Conservation (phyloP, 2,329 filamentous ascomycete genomes). For the Stagonosporopsis chrysanthemi region DNA sequence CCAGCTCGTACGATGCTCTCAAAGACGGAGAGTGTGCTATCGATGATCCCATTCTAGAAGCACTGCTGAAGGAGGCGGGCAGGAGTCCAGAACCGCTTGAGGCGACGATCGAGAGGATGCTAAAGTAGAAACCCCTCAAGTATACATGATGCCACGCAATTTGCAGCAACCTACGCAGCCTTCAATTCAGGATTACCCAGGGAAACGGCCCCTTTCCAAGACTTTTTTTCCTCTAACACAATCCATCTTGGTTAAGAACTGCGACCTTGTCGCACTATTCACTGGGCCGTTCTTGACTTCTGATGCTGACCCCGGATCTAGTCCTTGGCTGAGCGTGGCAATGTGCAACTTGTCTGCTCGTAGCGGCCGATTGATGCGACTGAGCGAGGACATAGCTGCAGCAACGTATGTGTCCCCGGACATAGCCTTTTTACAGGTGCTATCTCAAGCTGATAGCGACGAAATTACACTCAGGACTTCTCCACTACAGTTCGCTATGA, state of each 20-base stretch:
- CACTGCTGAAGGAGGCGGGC: constrained; percentile 46
- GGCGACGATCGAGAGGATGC: constrained; percentile 53
- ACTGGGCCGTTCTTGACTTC: background rate
- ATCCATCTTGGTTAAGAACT: background rate
- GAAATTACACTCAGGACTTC: too few species aligned
- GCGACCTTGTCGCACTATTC: background rate
- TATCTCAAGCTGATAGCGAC: too few species aligned
- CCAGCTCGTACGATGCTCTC: constrained; percentile 55
- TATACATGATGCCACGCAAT: too few species aligned
- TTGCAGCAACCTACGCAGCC: too few species aligned
- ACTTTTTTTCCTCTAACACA: background rate
- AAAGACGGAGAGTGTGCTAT: constrained; percentile 53
- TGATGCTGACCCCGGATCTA: background rate
- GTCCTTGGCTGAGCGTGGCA: background rate
- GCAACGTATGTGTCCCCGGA: too few species aligned
- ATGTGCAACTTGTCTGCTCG: too few species aligned
- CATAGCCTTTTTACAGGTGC: too few species aligned
- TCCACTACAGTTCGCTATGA: too few species aligned
- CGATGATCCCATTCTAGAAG: constrained; percentile 52
- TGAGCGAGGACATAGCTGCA: too few species aligned
- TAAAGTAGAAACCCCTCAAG: constrained; percentile 22
- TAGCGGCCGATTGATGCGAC: too few species aligned
- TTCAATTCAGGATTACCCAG: too few species aligned
- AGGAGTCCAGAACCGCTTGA: constrained; percentile 49
- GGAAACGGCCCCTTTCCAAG: too few species aligned